phyloP scores from a whole-genome alignment of 495 filamentous ascomycete species.

The Neohortaea acidophila region DNA sequence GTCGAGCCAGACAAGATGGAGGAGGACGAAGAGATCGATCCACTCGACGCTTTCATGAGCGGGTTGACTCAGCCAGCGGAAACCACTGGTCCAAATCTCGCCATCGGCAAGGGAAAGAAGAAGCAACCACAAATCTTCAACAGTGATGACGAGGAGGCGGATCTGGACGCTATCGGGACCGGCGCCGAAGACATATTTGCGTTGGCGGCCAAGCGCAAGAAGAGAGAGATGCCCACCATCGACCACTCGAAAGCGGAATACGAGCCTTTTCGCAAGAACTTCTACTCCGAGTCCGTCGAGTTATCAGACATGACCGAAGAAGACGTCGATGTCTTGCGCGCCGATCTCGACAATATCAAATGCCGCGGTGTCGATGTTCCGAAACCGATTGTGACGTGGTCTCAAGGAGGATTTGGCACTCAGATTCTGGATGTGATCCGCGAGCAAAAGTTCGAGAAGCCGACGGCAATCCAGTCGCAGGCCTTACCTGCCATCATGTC shows the following conservation, averaged over 20 bases:
- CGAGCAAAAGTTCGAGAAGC: conserved; percentile 67
- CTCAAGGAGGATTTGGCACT: conserved; percentile 76
- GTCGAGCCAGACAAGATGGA: conserved; percentile 36
- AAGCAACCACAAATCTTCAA: conserved; percentile 72
- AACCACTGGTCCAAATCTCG: conserved; percentile 15
- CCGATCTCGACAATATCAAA: conserved; percentile 91
- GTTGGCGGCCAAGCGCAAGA: conserved; percentile 83
- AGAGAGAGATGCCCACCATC: conserved; percentile 79
- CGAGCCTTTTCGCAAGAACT: conserved; percentile 76
- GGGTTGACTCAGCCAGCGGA: conserved; percentile 37
- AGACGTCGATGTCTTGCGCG: conserved; percentile 62
- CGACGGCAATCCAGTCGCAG: conserved; percentile 89
- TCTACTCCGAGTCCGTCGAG: conserved; percentile 83
- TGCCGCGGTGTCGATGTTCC: conserved; percentile 72
- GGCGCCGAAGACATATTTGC: conserved; percentile 74
- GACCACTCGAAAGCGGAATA: conserved; percentile 77
- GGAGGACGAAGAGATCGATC: conserved; percentile 60
- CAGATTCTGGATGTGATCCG: conserved; percentile 81
- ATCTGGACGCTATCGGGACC: conserved; percentile 55
- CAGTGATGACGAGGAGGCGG: conserved; percentile 64
- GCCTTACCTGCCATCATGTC: conserved; percentile 93
- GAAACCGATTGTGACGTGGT: conserved; percentile 91
- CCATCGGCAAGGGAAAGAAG: conserved; percentile 20
- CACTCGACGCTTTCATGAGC: conserved; percentile 92
- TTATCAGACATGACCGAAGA: conserved; percentile 71